A percentile compares a stretch with the other conserved stretches of the same genome.
phyloP scores from a whole-genome alignment of 2,329 filamentous ascomycete species.

The Xylariaceae sp. region DNA sequence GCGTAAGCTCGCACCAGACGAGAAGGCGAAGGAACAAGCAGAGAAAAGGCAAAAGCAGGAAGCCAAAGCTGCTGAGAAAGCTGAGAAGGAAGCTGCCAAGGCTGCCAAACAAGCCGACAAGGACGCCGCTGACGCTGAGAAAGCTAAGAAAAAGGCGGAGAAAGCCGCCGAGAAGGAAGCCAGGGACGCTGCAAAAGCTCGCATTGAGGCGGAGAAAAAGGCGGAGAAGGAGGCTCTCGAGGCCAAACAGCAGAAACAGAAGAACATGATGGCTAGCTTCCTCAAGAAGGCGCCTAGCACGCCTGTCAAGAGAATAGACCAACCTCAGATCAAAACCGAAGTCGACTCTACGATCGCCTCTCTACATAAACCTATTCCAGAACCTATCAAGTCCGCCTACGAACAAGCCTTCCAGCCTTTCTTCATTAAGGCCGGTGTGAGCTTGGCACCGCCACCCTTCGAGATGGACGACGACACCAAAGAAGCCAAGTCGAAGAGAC shows the following conservation, averaged over 20 bases:
- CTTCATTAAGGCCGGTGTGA: slow-evolving; percentile 70
- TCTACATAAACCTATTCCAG: slow-evolving; percentile 22
- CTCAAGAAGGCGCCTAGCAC: slow-evolving; percentile 24
- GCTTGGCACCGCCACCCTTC: slow-evolving; percentile 61
- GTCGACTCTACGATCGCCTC: slow-evolving; percentile 22
- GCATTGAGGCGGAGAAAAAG: slow-evolving; percentile 45
- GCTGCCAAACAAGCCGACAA: slow-evolving; percentile 45
- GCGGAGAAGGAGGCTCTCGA: slow-evolving; percentile 37
- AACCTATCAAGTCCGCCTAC: slow-evolving; percentile 51
- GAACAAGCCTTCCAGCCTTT: slow-evolving; percentile 77
- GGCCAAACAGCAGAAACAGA: slow-evolving; percentile 43
- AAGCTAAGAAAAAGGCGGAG: slow-evolving; percentile 9
- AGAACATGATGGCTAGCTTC: slow-evolving; percentile 26
- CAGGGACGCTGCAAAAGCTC: slow-evolving; percentile 41
- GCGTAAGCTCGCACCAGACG: slow-evolving; percentile 26
- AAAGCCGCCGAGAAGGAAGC: slow-evolving; percentile 33
- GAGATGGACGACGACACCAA: slow-evolving; percentile 57
- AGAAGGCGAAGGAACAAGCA: slow-evolving; percentile 21
- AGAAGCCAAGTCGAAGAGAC: slow-evolving; percentile 46
- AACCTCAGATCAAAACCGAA: slow-evolving; percentile 11
- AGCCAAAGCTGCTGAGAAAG: slow-evolving; percentile 25
- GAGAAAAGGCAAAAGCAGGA: slow-evolving; percentile 15
- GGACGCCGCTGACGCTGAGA: slow-evolving; percentile 27
- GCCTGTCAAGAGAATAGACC: slow-evolving; percentile 22
- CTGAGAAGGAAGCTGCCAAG: slow-evolving; percentile 41